Conservation (phyloP, 495 filamentous ascomycete species). For the Durotheca rogersii region DNA sequence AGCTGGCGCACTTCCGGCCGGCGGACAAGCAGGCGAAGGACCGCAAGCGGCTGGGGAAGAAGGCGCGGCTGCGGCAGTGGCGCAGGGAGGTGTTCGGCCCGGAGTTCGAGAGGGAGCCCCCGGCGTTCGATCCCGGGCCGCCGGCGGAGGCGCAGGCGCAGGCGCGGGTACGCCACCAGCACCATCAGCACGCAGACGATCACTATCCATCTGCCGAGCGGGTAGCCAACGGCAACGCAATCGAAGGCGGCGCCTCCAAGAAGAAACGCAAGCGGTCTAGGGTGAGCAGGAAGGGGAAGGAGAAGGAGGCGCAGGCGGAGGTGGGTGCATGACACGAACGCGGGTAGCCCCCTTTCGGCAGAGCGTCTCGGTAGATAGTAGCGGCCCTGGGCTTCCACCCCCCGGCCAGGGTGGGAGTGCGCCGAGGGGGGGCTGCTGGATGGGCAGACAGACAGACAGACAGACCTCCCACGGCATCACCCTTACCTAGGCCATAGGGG, state of each 20-base stretch:
- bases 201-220: too few relatives aligned
- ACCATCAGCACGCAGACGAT: too few relatives aligned
- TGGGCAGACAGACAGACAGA: neutral
- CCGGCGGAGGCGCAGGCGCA: constrained; percentile 22
- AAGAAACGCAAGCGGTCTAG: constrained; percentile 53
- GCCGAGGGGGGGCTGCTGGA: neutral
- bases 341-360: constrained; percentile 10
- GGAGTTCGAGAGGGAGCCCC: constrained; percentile 50
- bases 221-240: constrained; percentile 31
- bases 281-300: constrained; percentile 33
- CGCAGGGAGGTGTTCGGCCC: constrained; percentile 87
- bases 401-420: neutral
- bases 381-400: too few relatives aligned
- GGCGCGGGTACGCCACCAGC: too few relatives aligned
- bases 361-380: constrained; percentile 28
- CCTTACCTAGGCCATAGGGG: too few relatives aligned
- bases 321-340: constrained; percentile 4
- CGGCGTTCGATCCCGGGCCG: constrained; percentile 48
- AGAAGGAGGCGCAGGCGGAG: constrained; percentile 26
- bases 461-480: too few relatives aligned
- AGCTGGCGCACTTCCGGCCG: constrained; percentile 86
- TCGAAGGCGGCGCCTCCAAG: constrained; percentile 38
- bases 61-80: constrained; percentile 86
- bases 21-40: constrained; percentile 83
- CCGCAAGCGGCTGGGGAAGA: constrained; percentile 85